These are phyloP conservation scores for Kuraishia borneana DNA, from an alignment of 805 yeast species.

Conservation along the genomic window DNA sequence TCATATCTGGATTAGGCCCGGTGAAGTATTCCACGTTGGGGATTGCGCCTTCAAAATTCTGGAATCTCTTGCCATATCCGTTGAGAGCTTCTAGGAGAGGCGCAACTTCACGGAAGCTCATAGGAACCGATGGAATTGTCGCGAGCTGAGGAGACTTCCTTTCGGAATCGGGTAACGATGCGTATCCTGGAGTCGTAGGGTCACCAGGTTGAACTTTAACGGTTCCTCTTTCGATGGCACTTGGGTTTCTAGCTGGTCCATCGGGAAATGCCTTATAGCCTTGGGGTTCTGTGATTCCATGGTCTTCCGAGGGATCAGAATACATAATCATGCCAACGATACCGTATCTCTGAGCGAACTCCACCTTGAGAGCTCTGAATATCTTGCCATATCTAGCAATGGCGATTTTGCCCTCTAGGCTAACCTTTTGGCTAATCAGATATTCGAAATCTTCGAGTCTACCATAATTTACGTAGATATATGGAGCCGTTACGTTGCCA, in stretches of 20 bases:
- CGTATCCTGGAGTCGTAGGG: slow-evolving; percentile 66
- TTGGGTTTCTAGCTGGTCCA: slow-evolving; percentile 72
- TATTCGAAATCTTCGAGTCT: slow-evolving; percentile 43
- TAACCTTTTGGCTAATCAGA: slow-evolving; percentile 34
- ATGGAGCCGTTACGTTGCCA: slow-evolving; percentile 62
- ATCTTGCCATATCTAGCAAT: slow-evolving; percentile 56
- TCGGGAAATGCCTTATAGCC: slow-evolving; percentile 60
- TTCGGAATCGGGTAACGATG: slow-evolving; percentile 38
- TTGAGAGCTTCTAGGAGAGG: slow-evolving; percentile 51
- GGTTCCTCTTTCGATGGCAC: slow-evolving; percentile 68
- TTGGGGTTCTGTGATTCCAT: slow-evolving; percentile 34
- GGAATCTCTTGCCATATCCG: slow-evolving; percentile 39
- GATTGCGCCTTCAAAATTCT: slow-evolving; percentile 18
- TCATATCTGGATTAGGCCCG: slow-evolving; percentile 24
- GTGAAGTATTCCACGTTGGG: slow-evolving; percentile 22
- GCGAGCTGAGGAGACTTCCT: slow-evolving; percentile 46
- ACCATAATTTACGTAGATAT: slow-evolving; percentile 63
- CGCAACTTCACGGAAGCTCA: slow-evolving; percentile 48
- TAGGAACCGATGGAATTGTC: slow-evolving; percentile 59
- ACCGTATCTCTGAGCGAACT: slow-evolving; percentile 64
- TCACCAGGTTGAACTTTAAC: slow-evolving; percentile 63
- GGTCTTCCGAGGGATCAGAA: slow-evolving; percentile 62
- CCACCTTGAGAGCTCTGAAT: slow-evolving; percentile 66
- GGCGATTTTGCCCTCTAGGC: slow-evolving; percentile 47
- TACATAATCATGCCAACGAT: slow-evolving; percentile 57